Evolutionary conservation across 352 stramenopile genomes (phyloP).

Genomic region (Phytophthora ohioensis): DNA sequence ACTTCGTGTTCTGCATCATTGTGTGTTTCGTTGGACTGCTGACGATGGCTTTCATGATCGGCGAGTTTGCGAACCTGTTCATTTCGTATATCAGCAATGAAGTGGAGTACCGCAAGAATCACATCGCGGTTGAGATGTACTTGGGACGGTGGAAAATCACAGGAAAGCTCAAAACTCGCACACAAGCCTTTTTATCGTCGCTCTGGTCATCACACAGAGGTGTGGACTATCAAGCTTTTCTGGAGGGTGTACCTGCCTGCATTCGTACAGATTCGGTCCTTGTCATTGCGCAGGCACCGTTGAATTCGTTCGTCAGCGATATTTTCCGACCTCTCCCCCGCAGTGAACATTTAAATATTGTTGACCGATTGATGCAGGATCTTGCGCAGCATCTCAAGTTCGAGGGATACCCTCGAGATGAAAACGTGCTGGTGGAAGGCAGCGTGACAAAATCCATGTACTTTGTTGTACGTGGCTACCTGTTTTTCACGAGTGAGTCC

Average conservation of each 20-base stretch:
- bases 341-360: slow-evolving; percentile 26
- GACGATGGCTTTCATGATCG: slow-evolving; percentile 76
- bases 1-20: slow-evolving; percentile 49
- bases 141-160: slow-evolving; percentile 60
- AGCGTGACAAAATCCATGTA: slow-evolving; percentile 76
- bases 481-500: slow-evolving; percentile 46
- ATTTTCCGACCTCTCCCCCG: slow-evolving; percentile 55
- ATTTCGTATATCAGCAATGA: slow-evolving; percentile 80
- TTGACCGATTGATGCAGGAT: slow-evolving; percentile 44
- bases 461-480: slow-evolving; percentile 64
- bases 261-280: slow-evolving; percentile 65
- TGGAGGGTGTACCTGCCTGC: slow-evolving; percentile 57
- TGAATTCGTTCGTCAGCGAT: slow-evolving; percentile 48
- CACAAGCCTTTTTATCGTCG: slow-evolving; percentile 64
- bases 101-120: slow-evolving; percentile 76
- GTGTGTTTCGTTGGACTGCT: slow-evolving; percentile 63
- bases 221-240: slow-evolving; percentile 65
- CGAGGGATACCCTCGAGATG: slow-evolving; percentile 67
- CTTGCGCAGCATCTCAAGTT: slow-evolving; percentile 62
- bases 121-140: slow-evolving; percentile 73
- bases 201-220: slow-evolving; percentile 71
- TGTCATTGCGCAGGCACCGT: slow-evolving; percentile 50
- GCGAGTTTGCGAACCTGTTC: slow-evolving; percentile 75
- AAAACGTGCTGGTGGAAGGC: slow-evolving; percentile 70
- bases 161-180: slow-evolving; percentile 48